Evolutionary conservation across 2,329 filamentous ascomycete genomes (phyloP), one percentile per base, ranked within the genome.

Genomic region (Epichloe baconii): DNA sequence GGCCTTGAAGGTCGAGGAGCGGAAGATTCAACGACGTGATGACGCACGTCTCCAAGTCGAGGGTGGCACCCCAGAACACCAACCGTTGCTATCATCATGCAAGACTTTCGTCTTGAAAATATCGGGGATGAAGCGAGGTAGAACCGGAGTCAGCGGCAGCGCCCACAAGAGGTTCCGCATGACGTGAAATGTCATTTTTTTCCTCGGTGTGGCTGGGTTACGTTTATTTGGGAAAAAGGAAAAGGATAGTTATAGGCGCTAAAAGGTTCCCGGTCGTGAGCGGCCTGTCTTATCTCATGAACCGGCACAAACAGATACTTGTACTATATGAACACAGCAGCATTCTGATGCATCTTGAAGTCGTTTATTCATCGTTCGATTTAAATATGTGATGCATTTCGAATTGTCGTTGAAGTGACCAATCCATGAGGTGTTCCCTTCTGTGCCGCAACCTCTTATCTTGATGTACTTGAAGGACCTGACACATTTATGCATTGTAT

Each of bases 1-100:
- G 72, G 64, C 67, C 52, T 58, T 77, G 6, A 65, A 63, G 50
- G 62, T 71, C 41, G 70, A 76, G 58, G 66, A 71, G 57, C 60
- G 62, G 51, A 69, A 62, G 58, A 62, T 67, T 43, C 55, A 51
- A 47, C 56, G 54, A 38, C 59, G 54, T 55, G 54, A 57, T 26
- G 46, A 51, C 47, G 52, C 53, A 52, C 48, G 47, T 57, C 53
- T 59, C 55, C 55, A 59, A 48, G 53, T 54, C 44, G 56, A 59
- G 56, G 62, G 56, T 57, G 55, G 56, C 54, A 56, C 52, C 56
- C 56, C 55, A 50, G 51, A 56, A 49, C 54, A 59, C 47, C 46
- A 55, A 60, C 43, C 58, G 57, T 56, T 52, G 44, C 37, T 26
- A 48, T 15, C 41, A 38, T 31, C 41, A 38, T 31, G 14, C 53